phyloP scores from a whole-genome alignment of 2,329 filamentous ascomycete species.

The Xylariaceae sp. region DNA sequence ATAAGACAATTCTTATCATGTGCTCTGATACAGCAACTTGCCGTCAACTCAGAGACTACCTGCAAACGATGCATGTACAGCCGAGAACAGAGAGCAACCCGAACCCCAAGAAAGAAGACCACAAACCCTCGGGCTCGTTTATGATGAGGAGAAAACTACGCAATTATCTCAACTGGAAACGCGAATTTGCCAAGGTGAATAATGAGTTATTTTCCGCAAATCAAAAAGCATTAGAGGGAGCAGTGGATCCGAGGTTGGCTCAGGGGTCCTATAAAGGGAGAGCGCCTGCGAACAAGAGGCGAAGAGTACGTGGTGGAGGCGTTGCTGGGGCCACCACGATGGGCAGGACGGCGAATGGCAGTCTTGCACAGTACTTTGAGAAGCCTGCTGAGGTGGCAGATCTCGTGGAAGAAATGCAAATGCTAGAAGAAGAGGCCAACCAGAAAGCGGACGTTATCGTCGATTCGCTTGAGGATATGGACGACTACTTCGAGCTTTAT shows the following conservation, averaged over 20 bases:
- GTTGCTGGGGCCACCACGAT: slow-evolving; percentile 49
- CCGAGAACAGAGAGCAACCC: slow-evolving; percentile 43
- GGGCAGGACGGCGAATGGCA: slow-evolving; percentile 65
- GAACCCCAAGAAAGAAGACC: slow-evolving; percentile 41
- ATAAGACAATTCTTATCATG: slow-evolving; percentile 93
- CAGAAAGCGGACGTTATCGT: slow-evolving; percentile 69
- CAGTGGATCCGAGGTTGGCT: slow-evolving; percentile 51
- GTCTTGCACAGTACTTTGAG: slow-evolving; percentile 73
- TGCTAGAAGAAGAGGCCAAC: slow-evolving; percentile 69
- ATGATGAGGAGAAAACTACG: slow-evolving; percentile 88
- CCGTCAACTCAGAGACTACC: slow-evolving; percentile 81
- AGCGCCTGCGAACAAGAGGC: slow-evolving; percentile 76
- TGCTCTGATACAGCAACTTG: slow-evolving; percentile 83
- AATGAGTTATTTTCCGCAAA: slow-evolving; percentile 73
- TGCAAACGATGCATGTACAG: slow-evolving; percentile 82
- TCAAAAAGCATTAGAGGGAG: slow-evolving; percentile 66
- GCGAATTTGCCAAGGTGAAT: slow-evolving; percentile 80
- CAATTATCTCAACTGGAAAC: slow-evolving; percentile 86
- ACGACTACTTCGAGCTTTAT: slow-evolving; percentile 85
- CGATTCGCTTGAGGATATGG: slow-evolving; percentile 85
- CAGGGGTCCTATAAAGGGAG: slow-evolving; percentile 51
- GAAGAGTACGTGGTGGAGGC: slow-evolving; percentile 76
- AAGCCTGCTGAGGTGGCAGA: slow-evolving; percentile 75
- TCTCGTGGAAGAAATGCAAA: slow-evolving; percentile 74
- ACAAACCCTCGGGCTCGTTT: slow-evolving; percentile 67